These are phyloP conservation scores for Aspergillus funiculosus DNA, from an alignment of 495 filamentous ascomycete species.

Conservation along the genomic window DNA sequence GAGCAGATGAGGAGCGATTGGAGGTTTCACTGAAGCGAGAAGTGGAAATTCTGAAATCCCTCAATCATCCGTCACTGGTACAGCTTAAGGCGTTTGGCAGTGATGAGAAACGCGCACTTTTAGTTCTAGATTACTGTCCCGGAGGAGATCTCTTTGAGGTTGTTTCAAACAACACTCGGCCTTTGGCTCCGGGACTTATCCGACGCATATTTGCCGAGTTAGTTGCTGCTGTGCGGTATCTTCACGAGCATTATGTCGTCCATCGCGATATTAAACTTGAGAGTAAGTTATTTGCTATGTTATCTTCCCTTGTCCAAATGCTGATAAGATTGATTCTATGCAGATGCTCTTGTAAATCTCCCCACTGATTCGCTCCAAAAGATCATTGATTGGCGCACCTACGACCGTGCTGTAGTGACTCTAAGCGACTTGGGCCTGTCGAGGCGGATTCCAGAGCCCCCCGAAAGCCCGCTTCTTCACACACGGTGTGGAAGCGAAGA, in stretches of 20 bases:
- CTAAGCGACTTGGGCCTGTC: constrained; percentile 93
- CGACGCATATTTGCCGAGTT: constrained; percentile 87
- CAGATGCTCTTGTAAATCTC: constrained; percentile 88
- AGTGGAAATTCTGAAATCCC: constrained; percentile 80
- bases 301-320: constrained; percentile 8
- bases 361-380: constrained; percentile 48
- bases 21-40: constrained; percentile 91
- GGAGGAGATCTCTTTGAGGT: constrained; percentile 95
- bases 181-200: constrained; percentile 62
- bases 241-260: constrained; percentile 80
- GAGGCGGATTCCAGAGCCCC: constrained; percentile 65
- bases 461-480: constrained; percentile 66
- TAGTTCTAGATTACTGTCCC: constrained; percentile 86
- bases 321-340: constrained; percentile 20
- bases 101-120: constrained; percentile 68
- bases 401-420: constrained; percentile 76
- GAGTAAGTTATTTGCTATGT: constrained; percentile 53
- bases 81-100: constrained; percentile 83
- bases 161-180: constrained; percentile 58
- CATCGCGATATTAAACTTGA: constrained; percentile 98
- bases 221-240: constrained; percentile 75
- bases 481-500: constrained; percentile 94
- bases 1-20: constrained; percentile 80
- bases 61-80: constrained; percentile 84
- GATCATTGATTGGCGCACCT: constrained; percentile 57